phyloP scores from a whole-genome alignment of 2,329 filamentous ascomycete species.

The Teratosphaeriaceae sp. region DNA sequence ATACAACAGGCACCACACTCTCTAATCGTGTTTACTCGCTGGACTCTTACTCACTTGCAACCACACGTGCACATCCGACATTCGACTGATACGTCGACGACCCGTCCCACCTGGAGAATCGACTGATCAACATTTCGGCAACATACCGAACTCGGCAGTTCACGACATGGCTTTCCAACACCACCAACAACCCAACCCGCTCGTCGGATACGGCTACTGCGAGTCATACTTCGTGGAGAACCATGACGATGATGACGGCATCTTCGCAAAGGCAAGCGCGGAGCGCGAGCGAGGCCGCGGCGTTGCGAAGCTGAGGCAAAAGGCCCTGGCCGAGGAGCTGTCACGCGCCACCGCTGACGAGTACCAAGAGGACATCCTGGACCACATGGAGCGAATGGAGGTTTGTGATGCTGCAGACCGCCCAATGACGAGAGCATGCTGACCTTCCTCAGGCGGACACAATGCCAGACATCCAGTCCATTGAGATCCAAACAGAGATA shows the following conservation, averaged over 20 bases:
- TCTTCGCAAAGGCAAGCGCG: conserved; percentile 53
- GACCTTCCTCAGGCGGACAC: conserved; percentile 60
- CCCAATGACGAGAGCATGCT: conserved; percentile 13
- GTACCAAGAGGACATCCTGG: conserved; percentile 89
- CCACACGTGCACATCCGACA: conserved; percentile 5
- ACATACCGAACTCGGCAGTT: background rate
- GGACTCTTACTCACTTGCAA: conserved; percentile 39
- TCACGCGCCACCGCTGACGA: conserved; percentile 80
- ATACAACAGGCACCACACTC: conserved; percentile 45
- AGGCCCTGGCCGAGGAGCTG: conserved; percentile 81
- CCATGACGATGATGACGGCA: conserved; percentile 48
- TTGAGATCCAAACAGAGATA: conserved; percentile 98
- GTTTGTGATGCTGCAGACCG: conserved; percentile 36
- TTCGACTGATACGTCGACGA: background rate
- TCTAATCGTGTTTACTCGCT: conserved; percentile 36
- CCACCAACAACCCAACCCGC: conserved; percentile 31
- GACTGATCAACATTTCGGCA: no score
- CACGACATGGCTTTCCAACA: conserved; percentile 12
- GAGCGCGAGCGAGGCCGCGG: conserved; percentile 70
- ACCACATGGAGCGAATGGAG: conserved; percentile 96
- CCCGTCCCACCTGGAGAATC: background rate
- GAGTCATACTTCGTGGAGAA: conserved; percentile 63
- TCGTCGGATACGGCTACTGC: conserved; percentile 55
- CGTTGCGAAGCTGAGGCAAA: conserved; percentile 74
- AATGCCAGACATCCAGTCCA: conserved; percentile 90